Conservation (phyloP, 2,329 filamentous ascomycete species). For the Stagonosporopsis chrysanthemi region DNA sequence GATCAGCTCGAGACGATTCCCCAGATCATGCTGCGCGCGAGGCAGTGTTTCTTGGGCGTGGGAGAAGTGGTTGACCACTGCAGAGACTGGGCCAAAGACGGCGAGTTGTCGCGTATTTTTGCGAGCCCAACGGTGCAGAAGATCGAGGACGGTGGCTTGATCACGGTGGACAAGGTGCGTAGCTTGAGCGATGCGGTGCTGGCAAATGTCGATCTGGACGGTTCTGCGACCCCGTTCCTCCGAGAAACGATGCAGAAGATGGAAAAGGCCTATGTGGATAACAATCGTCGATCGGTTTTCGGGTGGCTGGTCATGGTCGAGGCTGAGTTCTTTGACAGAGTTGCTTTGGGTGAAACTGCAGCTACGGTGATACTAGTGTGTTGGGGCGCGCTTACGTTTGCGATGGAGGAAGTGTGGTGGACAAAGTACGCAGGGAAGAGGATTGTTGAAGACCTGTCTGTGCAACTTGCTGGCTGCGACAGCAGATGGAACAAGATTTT, state of each 20-base stretch:
- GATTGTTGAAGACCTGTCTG: slow-evolving; percentile 1
- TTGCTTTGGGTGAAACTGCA: background rate
- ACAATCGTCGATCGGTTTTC: slow-evolving; percentile 3
- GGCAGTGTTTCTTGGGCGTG: slow-evolving; percentile 2
- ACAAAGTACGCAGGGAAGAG: slow-evolving; percentile 1
- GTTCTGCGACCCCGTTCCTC: background rate
- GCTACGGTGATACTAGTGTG: slow-evolving; percentile 2
- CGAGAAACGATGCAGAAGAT: slow-evolving; percentile 5
- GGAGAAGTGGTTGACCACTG: background rate
- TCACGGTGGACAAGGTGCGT: slow-evolving; percentile 1
- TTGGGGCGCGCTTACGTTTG: slow-evolving; percentile 4
- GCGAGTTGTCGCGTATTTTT: slow-evolving; percentile 1
- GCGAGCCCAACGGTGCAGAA: background rate
- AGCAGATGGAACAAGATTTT: background rate
- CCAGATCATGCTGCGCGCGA: slow-evolving; percentile 4
- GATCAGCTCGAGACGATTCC: background rate
- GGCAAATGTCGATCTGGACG: slow-evolving; percentile 1
- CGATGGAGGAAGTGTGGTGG: slow-evolving; percentile 7
- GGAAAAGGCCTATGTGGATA: slow-evolving; percentile 4
- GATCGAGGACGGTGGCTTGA: background rate
- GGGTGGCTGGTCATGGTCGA: slow-evolving; percentile 5
- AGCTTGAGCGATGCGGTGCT: background rate
- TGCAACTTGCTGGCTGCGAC: background rate
- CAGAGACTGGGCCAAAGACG: background rate
- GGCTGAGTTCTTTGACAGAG: slow-evolving; percentile 1